Base-by-base conservation (phyloP, 2,329 filamentous ascomycete genomes). In the Aspergillus chevalieri region DNA sequence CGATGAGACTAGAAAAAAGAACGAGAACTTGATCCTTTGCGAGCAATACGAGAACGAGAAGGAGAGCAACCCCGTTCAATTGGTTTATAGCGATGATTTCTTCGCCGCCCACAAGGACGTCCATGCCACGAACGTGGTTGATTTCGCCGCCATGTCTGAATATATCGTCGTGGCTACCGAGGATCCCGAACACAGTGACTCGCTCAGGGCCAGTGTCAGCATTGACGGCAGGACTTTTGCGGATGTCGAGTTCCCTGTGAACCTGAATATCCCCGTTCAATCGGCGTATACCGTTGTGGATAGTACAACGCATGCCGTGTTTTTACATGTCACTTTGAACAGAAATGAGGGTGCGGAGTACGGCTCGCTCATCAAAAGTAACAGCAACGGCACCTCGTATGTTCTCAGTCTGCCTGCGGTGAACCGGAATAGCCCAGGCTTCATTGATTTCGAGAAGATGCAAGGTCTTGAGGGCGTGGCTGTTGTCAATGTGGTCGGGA, bases 401-500 rank as follows among this genome's bases (percentile, higher is more conserved):
- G 88, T 95, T 10, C 75, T 95, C 56, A 94, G 88, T 68, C 77
- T 93, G 21, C 76, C 81, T 44, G 82, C 82, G 17, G 89, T 97
- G 64, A 96, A 97, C 69, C 82, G 89, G 58, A 84, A 96, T 64
- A 74, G 78, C 10, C 59, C 67, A 2, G 90, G 85, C 41, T 96
- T 85, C 62, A 92, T 95, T 42, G 93, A 98, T 65, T 98, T 95
- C 68, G 93, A 98, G 67, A 96, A 95, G 74, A 89, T 96, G 76
- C 81, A 87, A 44, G 90, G 90, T 2, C 77, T 98, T 12, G 92
- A 98, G 68, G 93, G 93, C 41, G 89, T 98, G 46, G 83, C 85
- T 14, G 69, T 98, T 56, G 88, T 90, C 63, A 98, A 98, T 62
- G 74, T 88, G 6, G 89, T 98, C 15, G 77, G 80, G 44, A 97